Evolutionary conservation across 305 asterid genomes (phyloP).

Genomic region (Fraxinus ornus): DNA sequence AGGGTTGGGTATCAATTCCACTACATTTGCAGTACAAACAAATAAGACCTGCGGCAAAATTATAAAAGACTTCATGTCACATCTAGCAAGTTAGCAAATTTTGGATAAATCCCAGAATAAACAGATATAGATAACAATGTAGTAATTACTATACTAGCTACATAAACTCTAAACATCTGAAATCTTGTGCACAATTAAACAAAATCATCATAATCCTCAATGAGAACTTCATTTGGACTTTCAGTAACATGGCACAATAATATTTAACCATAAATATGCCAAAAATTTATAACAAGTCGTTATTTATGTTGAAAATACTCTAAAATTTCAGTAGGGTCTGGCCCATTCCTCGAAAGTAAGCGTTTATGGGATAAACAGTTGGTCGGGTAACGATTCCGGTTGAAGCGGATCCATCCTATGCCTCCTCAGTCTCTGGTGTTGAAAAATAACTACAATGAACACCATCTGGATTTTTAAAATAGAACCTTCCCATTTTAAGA

Average conservation of each 20-base stretch:
- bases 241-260: neutral
- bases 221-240: constrained; percentile 3
- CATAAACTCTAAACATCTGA: neutral
- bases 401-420: too few species aligned
- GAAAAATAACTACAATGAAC: too few species aligned
- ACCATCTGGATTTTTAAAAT: too few species aligned
- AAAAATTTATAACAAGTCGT: neutral
- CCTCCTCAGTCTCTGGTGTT: too few species aligned
- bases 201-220: neutral
- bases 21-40: constrained; percentile 93
- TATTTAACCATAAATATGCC: neutral
- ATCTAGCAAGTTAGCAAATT: neutral
- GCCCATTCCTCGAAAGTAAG: too few species aligned
- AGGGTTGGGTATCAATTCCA: constrained; percentile 91
- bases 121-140: constrained; percentile 7
- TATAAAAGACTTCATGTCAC: constrained; percentile 7
- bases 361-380: too few species aligned
- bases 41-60: constrained; percentile 72
- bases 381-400: too few species aligned
- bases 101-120: constrained; percentile 5
- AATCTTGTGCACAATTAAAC: neutral
- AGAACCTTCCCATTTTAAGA: neutral
- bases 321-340: neutral
- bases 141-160: neutral
- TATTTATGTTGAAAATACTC: neutral